Conservation (phyloP, 805 yeast species). For the Candida odintsovae region DNA sequence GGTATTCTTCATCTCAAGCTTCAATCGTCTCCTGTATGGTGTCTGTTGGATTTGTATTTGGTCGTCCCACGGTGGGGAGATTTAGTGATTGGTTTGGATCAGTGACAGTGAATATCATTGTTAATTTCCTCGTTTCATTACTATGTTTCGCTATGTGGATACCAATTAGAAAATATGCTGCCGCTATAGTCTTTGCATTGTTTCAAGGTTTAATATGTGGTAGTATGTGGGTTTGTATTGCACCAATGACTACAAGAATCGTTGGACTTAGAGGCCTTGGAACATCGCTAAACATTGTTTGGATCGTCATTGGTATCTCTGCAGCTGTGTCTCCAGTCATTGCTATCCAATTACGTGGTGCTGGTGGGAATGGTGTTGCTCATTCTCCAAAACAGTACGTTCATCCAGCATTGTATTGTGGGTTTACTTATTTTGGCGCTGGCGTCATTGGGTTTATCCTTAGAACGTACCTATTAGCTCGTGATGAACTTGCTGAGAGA, state of each 20-base stretch:
- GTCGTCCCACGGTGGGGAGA: conserved; percentile 50
- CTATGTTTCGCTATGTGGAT: conserved; percentile 47
- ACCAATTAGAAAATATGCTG: conserved; percentile 51
- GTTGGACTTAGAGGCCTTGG: conserved; percentile 49
- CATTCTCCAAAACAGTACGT: conserved; percentile 42
- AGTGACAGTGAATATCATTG: conserved; percentile 37
- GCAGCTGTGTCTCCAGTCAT: conserved; percentile 54
- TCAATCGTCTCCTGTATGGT: conserved; percentile 55
- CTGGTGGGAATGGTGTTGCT: conserved; percentile 3
- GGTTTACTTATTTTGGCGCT: conserved; percentile 44
- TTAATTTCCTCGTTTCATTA: conserved; percentile 33
- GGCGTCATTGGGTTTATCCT: conserved; percentile 36
- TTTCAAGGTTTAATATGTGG: conserved; percentile 57
- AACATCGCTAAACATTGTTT: conserved; percentile 43
- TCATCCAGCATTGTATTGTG: conserved; percentile 53
- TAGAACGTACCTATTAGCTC: conserved; percentile 49
- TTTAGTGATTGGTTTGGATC: conserved; percentile 48
- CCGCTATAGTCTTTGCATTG: conserved; percentile 46
- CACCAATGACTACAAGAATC: conserved; percentile 45
- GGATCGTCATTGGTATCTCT: conserved; percentile 44
- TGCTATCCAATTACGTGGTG: conserved; percentile 44
- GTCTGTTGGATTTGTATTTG: conserved; percentile 47
- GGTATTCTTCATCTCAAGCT: conserved; percentile 49
- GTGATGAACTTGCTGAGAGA: conserved; percentile 33
- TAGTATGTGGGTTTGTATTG: conserved; percentile 47